phyloP scores from a whole-genome alignment of 441 rosid genomes.

The Adansonia rubrostipa region DNA sequence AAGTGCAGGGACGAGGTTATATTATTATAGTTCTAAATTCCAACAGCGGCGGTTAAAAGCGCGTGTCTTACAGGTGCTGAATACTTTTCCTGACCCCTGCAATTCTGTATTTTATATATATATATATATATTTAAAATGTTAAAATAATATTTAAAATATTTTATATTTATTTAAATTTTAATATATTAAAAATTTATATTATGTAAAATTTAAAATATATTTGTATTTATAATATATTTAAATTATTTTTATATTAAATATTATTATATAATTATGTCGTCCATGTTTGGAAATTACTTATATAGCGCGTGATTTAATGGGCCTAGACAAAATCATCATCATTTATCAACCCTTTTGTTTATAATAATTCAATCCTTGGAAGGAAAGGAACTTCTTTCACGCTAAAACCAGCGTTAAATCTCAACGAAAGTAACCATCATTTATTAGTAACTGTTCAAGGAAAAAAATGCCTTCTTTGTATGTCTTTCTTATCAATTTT shows the following conservation, averaged over 20 bases:
- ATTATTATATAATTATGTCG: no score
- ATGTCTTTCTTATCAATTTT: slow-evolving; percentile 1
- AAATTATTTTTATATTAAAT: no score
- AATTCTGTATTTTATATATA: no score
- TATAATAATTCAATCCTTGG: not conserved
- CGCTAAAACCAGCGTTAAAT: slow-evolving; percentile 20
- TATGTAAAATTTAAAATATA: no score
- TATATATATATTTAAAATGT: no score
- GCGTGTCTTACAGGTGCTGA: not conserved
- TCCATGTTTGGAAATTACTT: not conserved
- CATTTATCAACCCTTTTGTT: not conserved
- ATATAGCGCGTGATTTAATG: not conserved
- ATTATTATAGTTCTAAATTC: not conserved
- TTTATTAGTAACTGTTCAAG: slow-evolving; percentile 13
- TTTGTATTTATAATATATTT: no score
- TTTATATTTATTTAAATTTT: no score
- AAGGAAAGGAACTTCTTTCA: not conserved
- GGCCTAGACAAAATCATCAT: not conserved
- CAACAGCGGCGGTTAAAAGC: not conserved
- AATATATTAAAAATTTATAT: no score
- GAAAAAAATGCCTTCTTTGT: not conserved
- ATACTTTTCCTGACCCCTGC: no score
- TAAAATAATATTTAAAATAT: no score
- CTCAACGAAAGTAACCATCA: slow-evolving; percentile 18
- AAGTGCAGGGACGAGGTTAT: not conserved